These are phyloP conservation scores for Protostelium mycophagum DNA, from an alignment of 78 protist genomes.

Conservation along the genomic window DNA sequence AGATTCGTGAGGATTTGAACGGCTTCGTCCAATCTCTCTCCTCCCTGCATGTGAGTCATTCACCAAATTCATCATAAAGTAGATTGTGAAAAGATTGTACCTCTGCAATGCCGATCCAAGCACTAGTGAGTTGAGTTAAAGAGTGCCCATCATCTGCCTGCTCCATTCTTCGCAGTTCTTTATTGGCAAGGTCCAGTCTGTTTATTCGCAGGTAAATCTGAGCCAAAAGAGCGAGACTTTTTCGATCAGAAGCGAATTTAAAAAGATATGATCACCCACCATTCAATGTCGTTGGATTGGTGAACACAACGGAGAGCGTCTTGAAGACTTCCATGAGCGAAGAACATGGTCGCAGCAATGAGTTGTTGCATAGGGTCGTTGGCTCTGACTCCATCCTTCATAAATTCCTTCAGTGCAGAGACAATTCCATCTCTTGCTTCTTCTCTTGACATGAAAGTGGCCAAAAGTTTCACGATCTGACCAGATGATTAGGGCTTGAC, in stretches of 20 bases:
- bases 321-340: constrained; percentile 22
- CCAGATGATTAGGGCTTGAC: not conserved
- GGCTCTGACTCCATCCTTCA: constrained; percentile 16
- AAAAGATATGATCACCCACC: constrained; percentile 2
- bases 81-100: not conserved
- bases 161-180: constrained; percentile 32
- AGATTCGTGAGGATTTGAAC: constrained; percentile 24
- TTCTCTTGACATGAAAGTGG: not conserved
- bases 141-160: constrained; percentile 41
- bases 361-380: constrained; percentile 30
- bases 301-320: constrained; percentile 31
- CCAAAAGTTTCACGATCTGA: not conserved
- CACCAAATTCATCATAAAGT: not conserved
- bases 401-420: constrained; percentile 17
- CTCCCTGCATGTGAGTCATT: constrained; percentile 13
- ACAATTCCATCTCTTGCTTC: not conserved
- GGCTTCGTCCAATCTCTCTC: constrained; percentile 24
- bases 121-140: constrained; percentile 23
- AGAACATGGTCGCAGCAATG: constrained; percentile 22
- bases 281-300: constrained; percentile 34
- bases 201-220: constrained; percentile 52
- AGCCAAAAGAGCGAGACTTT: constrained; percentile 33
- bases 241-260: not conserved
- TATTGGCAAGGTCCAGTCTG: constrained; percentile 52
- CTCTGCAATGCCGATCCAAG: constrained; percentile 32